Conservation (phyloP, 495 filamentous ascomycete genomes). For the Annulohypoxylon bovei region DNA sequence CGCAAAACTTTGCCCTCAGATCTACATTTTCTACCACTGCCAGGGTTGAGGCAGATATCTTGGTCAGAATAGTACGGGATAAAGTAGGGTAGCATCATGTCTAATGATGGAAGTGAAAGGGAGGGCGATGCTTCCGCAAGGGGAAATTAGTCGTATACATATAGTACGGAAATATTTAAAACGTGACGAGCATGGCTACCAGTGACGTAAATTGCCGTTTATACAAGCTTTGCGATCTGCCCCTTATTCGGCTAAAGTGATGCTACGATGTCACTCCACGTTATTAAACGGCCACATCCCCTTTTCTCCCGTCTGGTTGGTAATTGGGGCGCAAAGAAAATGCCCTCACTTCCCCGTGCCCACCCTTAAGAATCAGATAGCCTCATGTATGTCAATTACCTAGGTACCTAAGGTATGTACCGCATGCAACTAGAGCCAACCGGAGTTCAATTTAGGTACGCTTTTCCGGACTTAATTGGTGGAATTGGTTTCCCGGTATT, state of each 20-base stretch:
- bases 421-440: background rate
- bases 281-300: slow-evolving; percentile 12
- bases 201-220: slow-evolving; percentile 25
- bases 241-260: slow-evolving; percentile 20
- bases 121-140: slow-evolving; percentile 1
- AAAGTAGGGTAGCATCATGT: slow-evolving; percentile 11
- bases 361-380: background rate
- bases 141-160: slow-evolving; percentile 13
- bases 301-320: slow-evolving; percentile 23
- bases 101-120: background rate
- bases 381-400: no score
- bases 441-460: background rate
- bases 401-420: no score
- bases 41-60: background rate
- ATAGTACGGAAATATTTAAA: slow-evolving; percentile 16
- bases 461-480: background rate
- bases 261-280: slow-evolving; percentile 4
- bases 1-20: slow-evolving; percentile 19
- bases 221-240: slow-evolving; percentile 33
- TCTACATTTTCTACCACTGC: slow-evolving; percentile 9
- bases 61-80: slow-evolving; percentile 9
- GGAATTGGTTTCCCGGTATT: background rate
- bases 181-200: slow-evolving; percentile 2
- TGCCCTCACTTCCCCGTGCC: background rate
- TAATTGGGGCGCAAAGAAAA: slow-evolving; percentile 18